Evolutionary conservation across 495 filamentous ascomycete genomes (phyloP).

Genomic region (Penicillium psychrofluorescens): DNA sequence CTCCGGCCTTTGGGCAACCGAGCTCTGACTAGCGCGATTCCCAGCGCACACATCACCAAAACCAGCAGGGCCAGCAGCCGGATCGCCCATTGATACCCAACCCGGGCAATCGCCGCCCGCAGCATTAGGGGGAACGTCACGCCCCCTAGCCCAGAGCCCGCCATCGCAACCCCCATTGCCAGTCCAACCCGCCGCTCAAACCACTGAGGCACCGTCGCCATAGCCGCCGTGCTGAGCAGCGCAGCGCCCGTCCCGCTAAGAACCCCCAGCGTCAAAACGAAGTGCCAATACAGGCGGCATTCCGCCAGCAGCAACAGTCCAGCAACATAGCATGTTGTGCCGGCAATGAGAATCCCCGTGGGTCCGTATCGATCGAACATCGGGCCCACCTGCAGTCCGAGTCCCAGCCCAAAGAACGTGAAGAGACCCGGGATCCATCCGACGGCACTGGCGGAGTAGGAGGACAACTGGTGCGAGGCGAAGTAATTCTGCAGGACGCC

Average conservation of each 20-base stretch:
- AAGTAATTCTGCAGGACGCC: slow-evolving; percentile 61
- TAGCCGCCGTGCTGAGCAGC: slow-evolving; percentile 46
- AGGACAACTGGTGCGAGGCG: slow-evolving; percentile 47
- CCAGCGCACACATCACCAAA: slow-evolving; percentile 40
- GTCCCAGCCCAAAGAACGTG: slow-evolving; percentile 53
- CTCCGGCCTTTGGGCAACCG: slow-evolving; percentile 25
- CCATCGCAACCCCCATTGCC: slow-evolving; percentile 33
- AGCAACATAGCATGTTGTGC: slow-evolving; percentile 41
- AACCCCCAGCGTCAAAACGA: slow-evolving; percentile 54
- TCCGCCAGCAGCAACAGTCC: slow-evolving; percentile 48
- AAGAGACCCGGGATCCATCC: slow-evolving; percentile 62
- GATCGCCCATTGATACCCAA: slow-evolving; percentile 57
- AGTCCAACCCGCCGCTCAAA: slow-evolving; percentile 29
- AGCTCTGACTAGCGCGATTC: slow-evolving; percentile 29
- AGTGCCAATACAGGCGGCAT: slow-evolving; percentile 56
- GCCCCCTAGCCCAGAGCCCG: slow-evolving; percentile 42
- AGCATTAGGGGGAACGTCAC: slow-evolving; percentile 56
- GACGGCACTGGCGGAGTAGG: slow-evolving; percentile 48
- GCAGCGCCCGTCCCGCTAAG: slow-evolving; percentile 51
- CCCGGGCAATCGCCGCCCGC: slow-evolving; percentile 37
- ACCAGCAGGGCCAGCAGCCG: slow-evolving; percentile 53
- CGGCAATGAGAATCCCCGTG: slow-evolving; percentile 42
- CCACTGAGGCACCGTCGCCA: slow-evolving; percentile 34
- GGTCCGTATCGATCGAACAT: slow-evolving; percentile 58
- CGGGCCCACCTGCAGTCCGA: slow-evolving; percentile 58